A percentile compares a stretch with the other conserved stretches of the same genome.
Conservation (phyloP, 257 asterid genomes). For the Solanum acaule region DNA sequence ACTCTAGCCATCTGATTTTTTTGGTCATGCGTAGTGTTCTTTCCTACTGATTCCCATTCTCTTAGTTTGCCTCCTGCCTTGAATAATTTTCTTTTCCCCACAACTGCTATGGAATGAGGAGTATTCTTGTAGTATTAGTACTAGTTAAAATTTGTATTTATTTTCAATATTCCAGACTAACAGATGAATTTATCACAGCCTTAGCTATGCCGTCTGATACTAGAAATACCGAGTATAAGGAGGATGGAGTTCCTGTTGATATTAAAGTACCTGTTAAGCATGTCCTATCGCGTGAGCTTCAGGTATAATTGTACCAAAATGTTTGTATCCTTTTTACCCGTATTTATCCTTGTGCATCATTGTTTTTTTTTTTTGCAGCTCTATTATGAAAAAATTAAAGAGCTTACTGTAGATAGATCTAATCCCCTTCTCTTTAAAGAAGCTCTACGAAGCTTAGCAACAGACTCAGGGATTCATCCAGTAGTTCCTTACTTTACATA, state of each 20-base stretch:
- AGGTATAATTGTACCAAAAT: constrained; percentile 38
- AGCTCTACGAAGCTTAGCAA: constrained; percentile 85
- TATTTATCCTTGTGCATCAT: not conserved
- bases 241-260: constrained; percentile 75
- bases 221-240: constrained; percentile 66
- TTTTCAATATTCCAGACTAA: not conserved
- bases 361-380: constrained; percentile 44
- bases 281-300: constrained; percentile 92
- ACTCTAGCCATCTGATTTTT: not conserved
- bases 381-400: constrained; percentile 90
- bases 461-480: constrained; percentile 96
- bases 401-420: constrained; percentile 67
- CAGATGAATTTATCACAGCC: constrained; percentile 17
- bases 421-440: constrained; percentile 69
- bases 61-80: not conserved
- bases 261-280: constrained; percentile 90
- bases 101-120: not conserved
- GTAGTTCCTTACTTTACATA: constrained; percentile 90
- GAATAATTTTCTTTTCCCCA: not conserved
- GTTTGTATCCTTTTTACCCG: constrained; percentile 9
- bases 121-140: not conserved
- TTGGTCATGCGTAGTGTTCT: not conserved
- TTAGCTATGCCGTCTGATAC: constrained; percentile 60
- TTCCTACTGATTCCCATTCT: not conserved
- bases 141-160: not conserved